Evolutionary conservation across 306 rosid genomes (phyloP).

Genomic region (Benincasa hispida): DNA sequence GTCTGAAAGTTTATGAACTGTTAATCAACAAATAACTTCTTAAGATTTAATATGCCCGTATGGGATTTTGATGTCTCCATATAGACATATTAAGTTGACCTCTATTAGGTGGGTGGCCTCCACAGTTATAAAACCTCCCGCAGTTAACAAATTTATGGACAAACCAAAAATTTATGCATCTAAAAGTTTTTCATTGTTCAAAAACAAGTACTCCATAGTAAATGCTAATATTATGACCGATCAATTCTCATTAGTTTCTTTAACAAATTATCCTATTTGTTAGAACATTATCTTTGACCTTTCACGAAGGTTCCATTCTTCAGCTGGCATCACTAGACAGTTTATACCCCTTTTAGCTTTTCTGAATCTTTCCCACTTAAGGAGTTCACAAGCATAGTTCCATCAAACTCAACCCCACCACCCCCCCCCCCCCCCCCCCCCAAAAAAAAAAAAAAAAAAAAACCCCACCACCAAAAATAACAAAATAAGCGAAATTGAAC

Average conservation of each 20-base stretch:
- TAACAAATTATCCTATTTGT: not conserved
- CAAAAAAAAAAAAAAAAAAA: not conserved
- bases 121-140: not conserved
- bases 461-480: not conserved
- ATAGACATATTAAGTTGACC: not conserved
- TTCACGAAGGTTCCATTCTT: not conserved
- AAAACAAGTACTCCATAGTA: not conserved
- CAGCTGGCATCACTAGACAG: not conserved
- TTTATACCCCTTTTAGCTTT: not conserved
- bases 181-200: not conserved
- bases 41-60: not conserved
- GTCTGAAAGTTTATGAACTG: conserved; percentile 3
- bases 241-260: not conserved
- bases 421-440: not conserved
- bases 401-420: not conserved
- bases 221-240: not conserved
- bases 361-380: not conserved
- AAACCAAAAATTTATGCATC: not conserved
- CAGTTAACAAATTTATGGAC: not conserved
- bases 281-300: too few relatives aligned
- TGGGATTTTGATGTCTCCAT: not conserved
- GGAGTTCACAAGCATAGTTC: not conserved
- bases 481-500: not conserved
- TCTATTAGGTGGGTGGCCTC: not conserved
- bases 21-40: conserved; percentile 7